Percentiles rank a stretch among this genome's conserved stretches.
Conservation (phyloP, 2,329 filamentous ascomycete genomes). For the Apiospora phragmitis region DNA sequence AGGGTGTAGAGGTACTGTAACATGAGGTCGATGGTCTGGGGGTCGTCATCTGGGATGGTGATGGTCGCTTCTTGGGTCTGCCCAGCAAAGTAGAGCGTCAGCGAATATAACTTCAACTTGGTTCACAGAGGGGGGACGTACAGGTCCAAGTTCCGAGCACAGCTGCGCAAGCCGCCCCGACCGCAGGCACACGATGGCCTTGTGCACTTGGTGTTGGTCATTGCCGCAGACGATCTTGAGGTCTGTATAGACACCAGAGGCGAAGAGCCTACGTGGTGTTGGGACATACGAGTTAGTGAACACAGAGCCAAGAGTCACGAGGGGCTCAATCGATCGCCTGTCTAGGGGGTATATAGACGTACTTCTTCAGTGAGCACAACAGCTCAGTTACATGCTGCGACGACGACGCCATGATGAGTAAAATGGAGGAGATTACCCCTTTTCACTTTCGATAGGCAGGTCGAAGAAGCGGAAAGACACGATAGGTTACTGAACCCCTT, state of each 20-base stretch:
- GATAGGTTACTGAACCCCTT: background rate
- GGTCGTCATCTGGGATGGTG: conserved; percentile 17
- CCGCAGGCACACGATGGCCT: conserved; percentile 18
- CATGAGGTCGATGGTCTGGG: conserved; percentile 17
- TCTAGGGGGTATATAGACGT: background rate
- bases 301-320: background rate
- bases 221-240: conserved; percentile 17
- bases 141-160: background rate
- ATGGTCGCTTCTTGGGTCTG: conserved; percentile 13
- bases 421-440: background rate
- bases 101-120: background rate
- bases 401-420: conserved; percentile 15
- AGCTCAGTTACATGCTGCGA: conserved; percentile 15
- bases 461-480: background rate
- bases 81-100: background rate
- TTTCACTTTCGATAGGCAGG: background rate
- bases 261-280: conserved; percentile 13
- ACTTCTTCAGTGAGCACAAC: conserved; percentile 16
- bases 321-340: too few relatives aligned
- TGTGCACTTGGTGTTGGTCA: conserved; percentile 18
- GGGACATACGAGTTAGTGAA: background rate
- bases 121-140: background rate
- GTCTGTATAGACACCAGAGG: conserved; percentile 16
- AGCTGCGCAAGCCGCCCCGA: conserved; percentile 13
- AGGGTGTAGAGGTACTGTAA: conserved; percentile 22